Percentiles rank a stretch among this genome's conserved stretches.
These are phyloP conservation scores for Aegilops sharonensis DNA, from an alignment of 176 grass and related monocot genomes.

Conservation along the genomic window DNA sequence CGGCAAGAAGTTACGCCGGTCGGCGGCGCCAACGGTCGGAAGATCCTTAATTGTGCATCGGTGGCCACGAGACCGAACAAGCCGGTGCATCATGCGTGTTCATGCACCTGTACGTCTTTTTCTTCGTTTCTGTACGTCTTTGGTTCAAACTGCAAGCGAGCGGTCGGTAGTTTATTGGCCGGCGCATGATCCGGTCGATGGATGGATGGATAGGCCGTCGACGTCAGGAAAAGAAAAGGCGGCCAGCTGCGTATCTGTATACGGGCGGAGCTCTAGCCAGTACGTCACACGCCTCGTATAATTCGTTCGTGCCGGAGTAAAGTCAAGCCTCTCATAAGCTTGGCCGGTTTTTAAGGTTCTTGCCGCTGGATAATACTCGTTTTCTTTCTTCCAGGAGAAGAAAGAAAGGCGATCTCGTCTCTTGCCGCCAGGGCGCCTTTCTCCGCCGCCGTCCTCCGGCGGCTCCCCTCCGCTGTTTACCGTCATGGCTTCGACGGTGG, in stretches of 20 bases:
- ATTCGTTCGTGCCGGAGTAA: not conserved
- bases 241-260: not conserved
- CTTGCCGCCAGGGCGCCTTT: no score
- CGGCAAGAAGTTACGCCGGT: not conserved
- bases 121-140: not conserved
- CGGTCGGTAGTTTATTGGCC: not conserved
- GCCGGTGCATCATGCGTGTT: not conserved
- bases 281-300: not conserved
- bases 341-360: not conserved
- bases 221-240: not conserved
- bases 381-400: no score
- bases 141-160: not conserved
- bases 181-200: not conserved
- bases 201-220: not conserved
- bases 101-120: not conserved
- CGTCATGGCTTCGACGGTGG: no score
- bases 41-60: not conserved
- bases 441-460: no score
- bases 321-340: not conserved
- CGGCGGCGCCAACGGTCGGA: not conserved
- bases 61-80: not conserved
- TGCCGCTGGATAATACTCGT: no score
- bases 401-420: no score
- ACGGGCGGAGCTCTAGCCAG: no score
- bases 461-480: no score